Conservation (phyloP, 352 stramenopile genomes). For the Globisporangium lucens region DNA sequence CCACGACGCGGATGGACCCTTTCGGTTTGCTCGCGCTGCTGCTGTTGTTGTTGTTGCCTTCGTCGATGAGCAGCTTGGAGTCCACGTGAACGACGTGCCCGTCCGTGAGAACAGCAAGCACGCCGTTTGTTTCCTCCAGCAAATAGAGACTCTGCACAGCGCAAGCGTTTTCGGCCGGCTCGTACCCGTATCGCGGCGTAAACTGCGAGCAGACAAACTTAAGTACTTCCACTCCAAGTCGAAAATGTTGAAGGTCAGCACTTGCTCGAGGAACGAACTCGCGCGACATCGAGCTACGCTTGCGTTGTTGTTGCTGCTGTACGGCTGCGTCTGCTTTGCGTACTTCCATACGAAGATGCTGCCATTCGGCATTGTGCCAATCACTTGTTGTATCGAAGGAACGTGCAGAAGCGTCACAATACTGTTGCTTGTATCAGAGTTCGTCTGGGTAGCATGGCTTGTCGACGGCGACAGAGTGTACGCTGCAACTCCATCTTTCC, state of each 20-base stretch:
- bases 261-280: constrained; percentile 33
- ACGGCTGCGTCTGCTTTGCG: background rate
- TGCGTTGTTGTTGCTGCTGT: constrained; percentile 3
- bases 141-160: constrained; percentile 16
- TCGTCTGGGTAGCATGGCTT: background rate
- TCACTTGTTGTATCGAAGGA: constrained; percentile 31
- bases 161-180: background rate
- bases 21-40: background rate
- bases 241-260: constrained; percentile 17
- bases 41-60: background rate
- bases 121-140: constrained; percentile 25
- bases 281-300: constrained; percentile 20
- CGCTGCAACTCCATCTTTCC: constrained; percentile 49
- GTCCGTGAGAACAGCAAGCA: constrained; percentile 21
- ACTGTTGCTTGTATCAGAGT: constrained; percentile 5
- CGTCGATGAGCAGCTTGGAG: constrained; percentile 9
- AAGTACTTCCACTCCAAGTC: constrained; percentile 15
- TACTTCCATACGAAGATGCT: constrained; percentile 37
- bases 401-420: constrained; percentile 42
- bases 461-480: constrained; percentile 29
- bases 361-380: constrained; percentile 38
- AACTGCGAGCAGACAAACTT: constrained; percentile 4
- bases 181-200: background rate
- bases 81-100: constrained; percentile 19
- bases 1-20: constrained; percentile 14